Evolutionary conservation across 805 yeast species (phyloP).

Genomic region (Kregervanrija fluxuum): DNA sequence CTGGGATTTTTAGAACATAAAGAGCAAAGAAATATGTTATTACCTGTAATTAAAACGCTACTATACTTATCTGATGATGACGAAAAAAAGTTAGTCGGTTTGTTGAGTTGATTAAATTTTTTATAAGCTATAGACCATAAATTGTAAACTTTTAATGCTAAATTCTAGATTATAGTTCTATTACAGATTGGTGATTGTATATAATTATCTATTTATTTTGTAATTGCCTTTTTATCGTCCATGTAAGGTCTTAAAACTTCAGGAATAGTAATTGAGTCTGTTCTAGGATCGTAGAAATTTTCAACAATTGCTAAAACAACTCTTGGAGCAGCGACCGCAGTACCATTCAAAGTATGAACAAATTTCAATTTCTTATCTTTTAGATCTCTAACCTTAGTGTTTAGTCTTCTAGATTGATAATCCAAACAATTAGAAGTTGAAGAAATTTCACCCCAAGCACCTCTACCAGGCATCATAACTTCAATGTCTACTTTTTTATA

Average conservation of each 20-base stretch:
- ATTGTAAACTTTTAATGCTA: background rate
- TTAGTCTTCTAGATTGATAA: conserved; percentile 79
- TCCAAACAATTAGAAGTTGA: conserved; percentile 91
- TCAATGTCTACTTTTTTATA: conserved; percentile 87
- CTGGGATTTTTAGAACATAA: conserved; percentile 85
- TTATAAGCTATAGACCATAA: background rate
- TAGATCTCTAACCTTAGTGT: conserved; percentile 45
- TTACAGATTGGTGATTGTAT: background rate
- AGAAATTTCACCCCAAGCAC: conserved; percentile 84
- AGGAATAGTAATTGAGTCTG: conserved; percentile 56
- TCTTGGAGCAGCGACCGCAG: conserved; percentile 93
- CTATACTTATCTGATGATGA: conserved; percentile 65
- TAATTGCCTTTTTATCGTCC: conserved; percentile 48
- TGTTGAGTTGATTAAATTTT: conserved; percentile 25
- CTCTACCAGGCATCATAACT: conserved; percentile 98
- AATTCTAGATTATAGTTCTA: background rate
- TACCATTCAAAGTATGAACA: conserved; percentile 87
- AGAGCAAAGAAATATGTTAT: conserved; percentile 79
- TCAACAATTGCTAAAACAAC: conserved; percentile 86
- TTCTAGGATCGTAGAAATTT: conserved; percentile 60
- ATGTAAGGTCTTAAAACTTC: conserved; percentile 59
- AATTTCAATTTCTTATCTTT: conserved; percentile 32
- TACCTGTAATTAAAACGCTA: conserved; percentile 79
- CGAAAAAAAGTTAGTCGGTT: conserved; percentile 60
- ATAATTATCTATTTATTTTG: background rate